Evolutionary conservation across 2,329 filamentous ascomycete genomes (phyloP), one percentile per base, ranked within the genome.

Genomic region (Neofusicoccum ribis): DNA sequence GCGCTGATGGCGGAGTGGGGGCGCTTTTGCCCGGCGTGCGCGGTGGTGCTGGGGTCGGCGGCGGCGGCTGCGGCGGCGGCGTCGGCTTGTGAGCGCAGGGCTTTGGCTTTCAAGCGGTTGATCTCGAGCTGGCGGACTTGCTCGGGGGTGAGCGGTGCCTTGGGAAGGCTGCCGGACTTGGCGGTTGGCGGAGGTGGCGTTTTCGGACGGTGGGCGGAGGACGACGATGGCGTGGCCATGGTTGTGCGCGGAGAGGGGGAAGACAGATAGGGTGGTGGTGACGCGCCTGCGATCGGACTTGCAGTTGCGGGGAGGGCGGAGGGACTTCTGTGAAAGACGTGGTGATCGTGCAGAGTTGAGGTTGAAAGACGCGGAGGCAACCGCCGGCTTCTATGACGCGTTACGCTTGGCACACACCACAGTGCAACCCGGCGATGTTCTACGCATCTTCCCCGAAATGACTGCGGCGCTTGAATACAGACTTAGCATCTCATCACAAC

Each of bases 41-140:
- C 41, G 67, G 73, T 66, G 43, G 72, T 65, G 64, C 71, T 3
- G 68, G 67, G 65, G 72, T 70, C 67, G 34, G 39, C 71, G 66
- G 89, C 87, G 39, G 89, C 88, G 66, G 86, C 85, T 72, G 23
- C 66, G 72, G 70, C 67, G 34, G 39, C 71, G 66, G 89, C 87
- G 39, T 89, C 88, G 66, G 86, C 85, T 72, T 90, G 88, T 70
- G 91, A 87, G 65, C 91, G 90, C 17, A 93, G 83, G 2, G 93
- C 93, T 84, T 97, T 98, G 64, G 95, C 92, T 79, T 89, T 91
- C 36, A 97, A 85, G 20, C 94, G 88, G 71, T 89, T 93, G 76
- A 94, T 88, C 86, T 97, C 94, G 75, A 87, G 86, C 69, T 81
- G 82, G 58, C 85, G 82, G 54, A 87, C 82, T 73, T 88, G 86